Conservation (phyloP, 2,329 filamentous ascomycete species). For the Aspergillus alliaceus region DNA sequence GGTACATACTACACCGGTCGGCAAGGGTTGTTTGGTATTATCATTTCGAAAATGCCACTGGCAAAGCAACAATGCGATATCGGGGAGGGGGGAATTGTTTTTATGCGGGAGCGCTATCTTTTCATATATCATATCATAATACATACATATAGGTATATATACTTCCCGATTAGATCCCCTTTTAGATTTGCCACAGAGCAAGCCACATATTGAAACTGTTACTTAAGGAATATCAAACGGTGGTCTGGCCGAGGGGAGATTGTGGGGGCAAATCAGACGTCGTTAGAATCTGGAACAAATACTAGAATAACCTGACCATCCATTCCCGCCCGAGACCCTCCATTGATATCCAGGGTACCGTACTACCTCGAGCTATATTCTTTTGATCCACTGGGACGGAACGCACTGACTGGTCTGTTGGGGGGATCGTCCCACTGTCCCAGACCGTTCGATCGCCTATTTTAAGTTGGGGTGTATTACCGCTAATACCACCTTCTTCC, state of each 20-base stretch:
- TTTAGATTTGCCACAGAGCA: constrained; percentile 1
- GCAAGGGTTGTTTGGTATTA: too few relatives aligned
- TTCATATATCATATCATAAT: too few relatives aligned
- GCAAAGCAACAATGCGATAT: neutral
- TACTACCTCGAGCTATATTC: neutral
- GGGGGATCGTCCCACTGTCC: constrained; percentile 24
- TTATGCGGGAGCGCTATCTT: too few relatives aligned
- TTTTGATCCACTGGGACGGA: constrained; percentile 11
- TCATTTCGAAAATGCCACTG: neutral
- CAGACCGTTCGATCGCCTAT: constrained; percentile 28
- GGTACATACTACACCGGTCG: neutral
- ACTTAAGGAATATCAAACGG: neutral
- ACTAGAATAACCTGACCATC: neutral
- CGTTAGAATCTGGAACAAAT: neutral
- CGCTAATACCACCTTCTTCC: constrained; percentile 13
- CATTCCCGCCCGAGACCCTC: neutral
- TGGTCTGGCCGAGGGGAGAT: neutral
- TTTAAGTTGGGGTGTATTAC: constrained; percentile 24
- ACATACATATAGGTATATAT: neutral
- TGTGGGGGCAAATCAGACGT: neutral
- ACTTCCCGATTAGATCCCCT: neutral
- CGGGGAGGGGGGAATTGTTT: too few relatives aligned
- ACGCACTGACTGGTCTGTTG: constrained; percentile 18
- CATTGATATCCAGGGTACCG: neutral
- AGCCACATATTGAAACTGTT: neutral